Evolutionary conservation across 192 early-diverging fungal genomes (phyloP).

Genomic region (Coemansia sp.): DNA sequence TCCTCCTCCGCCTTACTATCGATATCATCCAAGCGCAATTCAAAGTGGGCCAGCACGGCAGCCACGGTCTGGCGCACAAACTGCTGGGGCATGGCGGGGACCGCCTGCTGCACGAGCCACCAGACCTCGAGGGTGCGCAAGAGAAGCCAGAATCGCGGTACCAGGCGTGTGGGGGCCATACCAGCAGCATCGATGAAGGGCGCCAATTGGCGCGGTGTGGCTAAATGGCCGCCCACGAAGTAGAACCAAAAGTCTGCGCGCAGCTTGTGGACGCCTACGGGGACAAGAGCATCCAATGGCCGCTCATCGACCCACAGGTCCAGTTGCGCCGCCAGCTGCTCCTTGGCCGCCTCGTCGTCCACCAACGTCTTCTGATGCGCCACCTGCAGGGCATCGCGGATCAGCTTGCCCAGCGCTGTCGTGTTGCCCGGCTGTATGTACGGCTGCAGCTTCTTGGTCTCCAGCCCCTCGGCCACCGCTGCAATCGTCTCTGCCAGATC

Average conservation of each 20-base stretch:
- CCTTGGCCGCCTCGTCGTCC: slow-evolving; percentile 27
- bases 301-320: slow-evolving; percentile 50
- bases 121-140: slow-evolving; percentile 38
- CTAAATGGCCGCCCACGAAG: slow-evolving; percentile 35
- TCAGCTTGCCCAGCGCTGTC: slow-evolving; percentile 31
- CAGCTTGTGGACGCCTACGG: slow-evolving; percentile 42
- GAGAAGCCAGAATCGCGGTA: slow-evolving; percentile 31
- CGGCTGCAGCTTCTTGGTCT: slow-evolving; percentile 46
- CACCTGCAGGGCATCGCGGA: slow-evolving; percentile 33
- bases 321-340: slow-evolving; percentile 35
- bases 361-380: slow-evolving; percentile 25
- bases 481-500: slow-evolving; percentile 45
- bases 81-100: slow-evolving; percentile 38
- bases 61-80: slow-evolving; percentile 26
- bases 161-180: slow-evolving; percentile 18
- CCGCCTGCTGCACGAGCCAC: slow-evolving; percentile 42
- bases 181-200: slow-evolving; percentile 23
- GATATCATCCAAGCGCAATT: background rate
- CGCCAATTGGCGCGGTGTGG: slow-evolving; percentile 40
- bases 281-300: slow-evolving; percentile 50
- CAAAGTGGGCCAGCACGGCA: slow-evolving; percentile 27
- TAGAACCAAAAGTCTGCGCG: slow-evolving; percentile 42
- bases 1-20: background rate
- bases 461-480: slow-evolving; percentile 46
- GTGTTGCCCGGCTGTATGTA: slow-evolving; percentile 34